Evolutionary conservation across 768 basidiomycete species (phyloP), one percentile per base, ranked within the genome.

Genomic region (Tulasnella sp.): DNA sequence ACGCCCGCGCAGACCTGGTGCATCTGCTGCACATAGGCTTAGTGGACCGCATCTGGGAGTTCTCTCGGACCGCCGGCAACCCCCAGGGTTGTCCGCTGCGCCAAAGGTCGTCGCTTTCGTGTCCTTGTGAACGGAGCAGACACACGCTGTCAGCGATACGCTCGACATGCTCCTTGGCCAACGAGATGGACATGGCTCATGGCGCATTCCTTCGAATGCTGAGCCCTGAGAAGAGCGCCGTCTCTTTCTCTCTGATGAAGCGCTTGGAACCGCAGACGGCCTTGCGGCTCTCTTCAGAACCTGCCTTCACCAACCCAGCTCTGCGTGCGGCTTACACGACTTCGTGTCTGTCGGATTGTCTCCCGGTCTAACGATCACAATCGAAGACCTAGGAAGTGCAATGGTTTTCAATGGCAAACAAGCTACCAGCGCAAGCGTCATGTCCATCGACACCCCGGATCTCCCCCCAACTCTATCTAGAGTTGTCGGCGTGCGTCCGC

Each of bases 161-260:
- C 16, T 4, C n/a, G 47, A 52, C n/a, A 16, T 26, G 47, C 47
- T 26, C 47, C 47, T 22, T 1, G 47, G 47, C 47, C 26, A 3
- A 52, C n/a, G 47, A 52, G 47, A 19, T 52, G 47, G 47, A 52
- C 47, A 5, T 22, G 47, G 47, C 47, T 52, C 47, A 52, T 22
- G 16, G n/a, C 12, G 47, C 47, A 52, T 52, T 52, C 47, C 16
- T 16, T 52, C 47, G 47, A 52, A 52, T 52, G 47, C 47, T 8
- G 47, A 52, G 47, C 19, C 47, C 26, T 52, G 47, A 26, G n/a
- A 52, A 19, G 47, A 52, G 44, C 44, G 16, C 19, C 26, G 44
- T 71, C 72, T 71, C 36, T 62, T 12, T 66, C 72, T 59, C 62
- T 47, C 34, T 35, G 41, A 62, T 72, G 47, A 41, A 52, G n/a